Evolutionary conservation across 2,329 filamentous ascomycete species (phyloP).

Genomic region (Exophiala xenobiotica): DNA sequence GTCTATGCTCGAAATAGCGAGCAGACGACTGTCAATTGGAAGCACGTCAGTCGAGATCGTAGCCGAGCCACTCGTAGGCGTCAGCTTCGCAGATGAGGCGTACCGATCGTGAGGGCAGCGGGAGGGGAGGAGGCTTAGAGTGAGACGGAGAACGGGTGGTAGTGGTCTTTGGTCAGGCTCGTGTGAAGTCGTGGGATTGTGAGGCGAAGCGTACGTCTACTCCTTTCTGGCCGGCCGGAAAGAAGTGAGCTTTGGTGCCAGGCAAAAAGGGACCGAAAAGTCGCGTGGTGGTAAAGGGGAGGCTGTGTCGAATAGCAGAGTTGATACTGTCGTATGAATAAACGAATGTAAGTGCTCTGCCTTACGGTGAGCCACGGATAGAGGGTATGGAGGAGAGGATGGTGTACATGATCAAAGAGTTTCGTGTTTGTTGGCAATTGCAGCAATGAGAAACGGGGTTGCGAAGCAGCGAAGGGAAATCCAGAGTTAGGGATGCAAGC

Average conservation of each 20-base stretch:
- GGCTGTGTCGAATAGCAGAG: not conserved
- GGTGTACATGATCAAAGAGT: not conserved
- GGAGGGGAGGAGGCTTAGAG: not conserved
- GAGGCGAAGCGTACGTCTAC: constrained; percentile 12
- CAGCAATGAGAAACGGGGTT: not conserved
- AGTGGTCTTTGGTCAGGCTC: not conserved
- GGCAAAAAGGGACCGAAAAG: not conserved
- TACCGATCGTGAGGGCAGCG: not conserved
- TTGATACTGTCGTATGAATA: constrained; percentile 1
- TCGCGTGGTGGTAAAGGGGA: not conserved
- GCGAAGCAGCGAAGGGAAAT: not conserved
- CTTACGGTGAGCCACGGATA: constrained; percentile 8
- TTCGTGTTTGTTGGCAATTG: constrained; percentile 4
- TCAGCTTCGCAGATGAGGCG: constrained; percentile 19
- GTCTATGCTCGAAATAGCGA: too few species aligned
- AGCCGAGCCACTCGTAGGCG: constrained; percentile 4
- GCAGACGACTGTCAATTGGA: constrained; percentile 30
- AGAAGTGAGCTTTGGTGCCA: constrained; percentile 14
- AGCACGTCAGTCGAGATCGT: constrained; percentile 59
- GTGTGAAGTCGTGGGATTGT: not conserved
- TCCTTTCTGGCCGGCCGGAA: constrained; percentile 29
- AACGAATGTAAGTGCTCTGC: constrained; percentile 19
- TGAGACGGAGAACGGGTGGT: constrained; percentile 9
- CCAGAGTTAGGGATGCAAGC: not conserved
- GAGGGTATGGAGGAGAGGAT: not conserved